Percentiles rank a stretch among this genome's conserved stretches.
phyloP scores from a whole-genome alignment of 805 yeast species.

The Candida peoriensis region DNA sequence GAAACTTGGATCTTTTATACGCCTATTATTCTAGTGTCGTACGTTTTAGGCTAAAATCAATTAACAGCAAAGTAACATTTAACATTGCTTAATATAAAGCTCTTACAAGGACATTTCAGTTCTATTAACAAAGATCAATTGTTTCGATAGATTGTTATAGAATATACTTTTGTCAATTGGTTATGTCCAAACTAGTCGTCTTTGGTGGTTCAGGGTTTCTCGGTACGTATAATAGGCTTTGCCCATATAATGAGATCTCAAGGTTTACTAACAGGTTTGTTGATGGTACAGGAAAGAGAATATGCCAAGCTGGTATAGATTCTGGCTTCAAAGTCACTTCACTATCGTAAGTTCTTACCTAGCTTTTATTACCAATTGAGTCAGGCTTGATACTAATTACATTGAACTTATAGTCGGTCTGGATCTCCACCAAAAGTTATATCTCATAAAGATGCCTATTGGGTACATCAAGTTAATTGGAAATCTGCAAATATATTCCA shows the following conservation, averaged over 20 bases:
- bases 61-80: too few relatives aligned
- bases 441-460: conserved; percentile 29
- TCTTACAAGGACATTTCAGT: too few relatives aligned
- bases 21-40: too few relatives aligned
- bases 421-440: conserved; percentile 43
- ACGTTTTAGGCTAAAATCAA: too few relatives aligned
- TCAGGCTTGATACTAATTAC: conserved; percentile 1
- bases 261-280: not conserved
- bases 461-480: conserved; percentile 65
- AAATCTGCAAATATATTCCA: conserved; percentile 61
- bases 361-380: not conserved
- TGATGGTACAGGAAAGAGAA: conserved; percentile 51
- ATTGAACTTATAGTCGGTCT: conserved; percentile 36
- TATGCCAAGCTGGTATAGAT: conserved; percentile 62
- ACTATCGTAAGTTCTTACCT: conserved; percentile 35
- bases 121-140: too few relatives aligned
- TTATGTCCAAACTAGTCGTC: conserved; percentile 43
- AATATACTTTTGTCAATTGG: not conserved
- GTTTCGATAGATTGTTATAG: too few relatives aligned
- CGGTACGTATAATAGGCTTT: conserved; percentile 29
- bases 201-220: conserved; percentile 89
- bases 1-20: too few relatives aligned
- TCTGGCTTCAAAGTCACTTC: conserved; percentile 66
- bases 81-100: too few relatives aligned
- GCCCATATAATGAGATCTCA: not conserved